Percentiles rank a stretch among this genome's conserved stretches.
phyloP scores from a whole-genome alignment of 768 basidiomycete genomes.

The Sistotremastrum niveocremeum region DNA sequence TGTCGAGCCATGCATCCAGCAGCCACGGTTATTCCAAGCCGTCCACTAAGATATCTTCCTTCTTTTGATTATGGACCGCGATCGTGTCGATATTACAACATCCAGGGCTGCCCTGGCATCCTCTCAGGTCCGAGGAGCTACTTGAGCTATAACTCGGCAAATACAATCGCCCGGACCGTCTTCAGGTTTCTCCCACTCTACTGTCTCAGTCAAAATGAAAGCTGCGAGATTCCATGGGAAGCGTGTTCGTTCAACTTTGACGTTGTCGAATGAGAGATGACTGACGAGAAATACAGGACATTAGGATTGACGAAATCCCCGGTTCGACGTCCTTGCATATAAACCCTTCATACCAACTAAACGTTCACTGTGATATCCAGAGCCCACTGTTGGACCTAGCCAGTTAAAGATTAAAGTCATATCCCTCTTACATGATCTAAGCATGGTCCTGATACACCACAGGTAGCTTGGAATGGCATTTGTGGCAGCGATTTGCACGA shows the following conservation, averaged over 20 bases:
- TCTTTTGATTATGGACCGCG: too few species aligned
- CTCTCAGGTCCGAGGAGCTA: too few species aligned
- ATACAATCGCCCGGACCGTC: too few species aligned
- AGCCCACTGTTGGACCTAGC: conserved; percentile 21
- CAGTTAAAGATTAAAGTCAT: conserved; percentile 33
- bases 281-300: conserved; percentile 17
- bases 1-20: too few species aligned
- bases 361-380: conserved; percentile 1
- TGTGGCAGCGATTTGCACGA: conserved; percentile 38
- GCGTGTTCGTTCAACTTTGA: not conserved
- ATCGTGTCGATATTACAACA: too few species aligned
- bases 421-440: not conserved
- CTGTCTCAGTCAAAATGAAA: conserved; percentile 20
- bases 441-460: not conserved
- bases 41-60: too few species aligned
- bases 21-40: too few species aligned
- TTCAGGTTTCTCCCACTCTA: too few species aligned
- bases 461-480: conserved; percentile 16
- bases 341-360: not conserved
- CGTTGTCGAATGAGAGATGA: not conserved
- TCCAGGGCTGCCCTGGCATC: too few species aligned
- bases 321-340: not conserved
- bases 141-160: too few species aligned
- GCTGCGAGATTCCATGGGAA: conserved; percentile 30
- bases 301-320: conserved; percentile 30